A percentile compares a stretch with the other conserved stretches of the same genome.
These are phyloP conservation scores for Clonostachys chloroleuca DNA, from an alignment of 2,329 filamentous ascomycete genomes.

Conservation along the genomic window DNA sequence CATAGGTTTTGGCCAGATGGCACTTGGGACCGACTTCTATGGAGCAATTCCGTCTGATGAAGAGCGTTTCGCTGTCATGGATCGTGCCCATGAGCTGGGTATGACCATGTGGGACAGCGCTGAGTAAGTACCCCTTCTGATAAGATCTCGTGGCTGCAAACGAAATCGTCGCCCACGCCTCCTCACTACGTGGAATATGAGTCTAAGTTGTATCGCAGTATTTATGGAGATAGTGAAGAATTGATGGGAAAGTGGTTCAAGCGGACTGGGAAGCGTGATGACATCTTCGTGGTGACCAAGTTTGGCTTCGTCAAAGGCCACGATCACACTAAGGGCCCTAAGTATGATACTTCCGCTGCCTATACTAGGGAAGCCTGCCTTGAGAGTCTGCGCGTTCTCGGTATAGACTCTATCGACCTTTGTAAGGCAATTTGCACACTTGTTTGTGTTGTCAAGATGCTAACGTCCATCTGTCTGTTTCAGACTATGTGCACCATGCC, in stretches of 20 bases:
- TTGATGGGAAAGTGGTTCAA: constrained; percentile 42
- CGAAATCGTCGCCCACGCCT: not conserved
- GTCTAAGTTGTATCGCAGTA: constrained; percentile 1
- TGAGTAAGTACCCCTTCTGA: constrained; percentile 13
- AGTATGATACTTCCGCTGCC: constrained; percentile 11
- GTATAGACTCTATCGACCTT: constrained; percentile 45
- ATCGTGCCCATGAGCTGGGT: constrained; percentile 38
- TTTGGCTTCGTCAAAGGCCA: constrained; percentile 8
- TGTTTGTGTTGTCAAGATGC: not conserved
- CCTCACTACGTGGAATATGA: not conserved
- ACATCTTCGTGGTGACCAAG: constrained; percentile 39
- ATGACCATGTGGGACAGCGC: constrained; percentile 42
- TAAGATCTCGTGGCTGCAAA: too few relatives aligned
- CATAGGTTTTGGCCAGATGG: constrained; percentile 49
- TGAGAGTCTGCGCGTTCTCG: constrained; percentile 33
- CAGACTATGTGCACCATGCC: constrained; percentile 3
- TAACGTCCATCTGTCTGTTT: not conserved
- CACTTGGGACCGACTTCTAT: constrained; percentile 15
- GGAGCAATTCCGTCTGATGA: constrained; percentile 27
- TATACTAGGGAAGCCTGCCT: constrained; percentile 13
- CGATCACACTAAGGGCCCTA: not conserved
- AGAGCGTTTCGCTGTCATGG: constrained; percentile 42
- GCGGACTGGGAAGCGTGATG: constrained; percentile 31
- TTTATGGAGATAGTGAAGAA: constrained; percentile 40
- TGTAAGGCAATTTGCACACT: constrained; percentile 30